Evolutionary conservation across 441 rosid genomes (phyloP), one percentile per base, ranked within the genome.

Genomic region (Erodium moschatum): DNA sequence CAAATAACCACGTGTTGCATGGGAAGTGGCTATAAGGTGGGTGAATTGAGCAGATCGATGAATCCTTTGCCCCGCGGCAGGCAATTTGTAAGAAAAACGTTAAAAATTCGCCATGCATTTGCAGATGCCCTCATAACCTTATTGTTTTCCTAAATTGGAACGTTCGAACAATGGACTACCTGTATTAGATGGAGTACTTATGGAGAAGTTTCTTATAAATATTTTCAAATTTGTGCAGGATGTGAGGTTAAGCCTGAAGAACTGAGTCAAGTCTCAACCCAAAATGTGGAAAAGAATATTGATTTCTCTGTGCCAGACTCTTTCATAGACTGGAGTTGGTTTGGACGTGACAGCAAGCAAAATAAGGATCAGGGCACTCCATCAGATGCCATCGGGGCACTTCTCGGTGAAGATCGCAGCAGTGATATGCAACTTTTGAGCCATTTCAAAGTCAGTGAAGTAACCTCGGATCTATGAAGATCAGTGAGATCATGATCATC

Each of bases 361-460:
- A 15, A 11, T 15, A 67, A 70, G 64, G 70, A 78, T 29, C 46
- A 68, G 65, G 65, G 81, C 61, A 29, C 64, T 69, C 70, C 68
- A 0, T 67, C 64, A 8, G 86, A 83, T 66, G 74, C 72, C 69
- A 68, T 79, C 12, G 69, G 68, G 1, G 27, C 63, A 46, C 78
- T 78, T 70, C 76, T 82, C 3, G 80, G 82, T 42, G 83, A 78
- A 65, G 85, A 78, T 76, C 6, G 40, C 19, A 29, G 31, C 31
- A 29, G 31, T 3, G 31, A 29, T 72, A 15, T 50, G 58, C 58
- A 50, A 6, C 13, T 5, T 15, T 4, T 4, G 6, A 50, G 58
- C 19, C 19, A 44, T 44, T 44, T 44, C n/a, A 11, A 44, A 10
- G 50, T 1, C 50, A 44, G n/a, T 44, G n/a, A 15, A 9, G 12